Evolutionary conservation across 768 basidiomycete genomes (phyloP), one percentile per base, ranked within the genome.

Genomic region (Rhodotorula taiwanensis): DNA sequence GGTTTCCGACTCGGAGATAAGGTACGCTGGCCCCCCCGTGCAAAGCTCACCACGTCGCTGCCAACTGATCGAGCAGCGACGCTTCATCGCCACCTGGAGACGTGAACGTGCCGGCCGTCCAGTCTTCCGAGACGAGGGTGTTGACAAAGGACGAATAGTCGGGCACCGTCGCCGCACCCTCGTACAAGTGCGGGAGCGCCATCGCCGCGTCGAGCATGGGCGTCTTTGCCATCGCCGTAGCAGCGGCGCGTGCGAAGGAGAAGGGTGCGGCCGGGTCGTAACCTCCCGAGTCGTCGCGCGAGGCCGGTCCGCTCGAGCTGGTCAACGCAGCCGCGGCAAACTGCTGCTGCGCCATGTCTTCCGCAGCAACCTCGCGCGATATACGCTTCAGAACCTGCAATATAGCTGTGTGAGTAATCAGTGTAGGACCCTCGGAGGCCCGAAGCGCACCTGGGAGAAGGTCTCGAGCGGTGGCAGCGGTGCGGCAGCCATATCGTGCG

Each of bases 11-110:
- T n/a, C n/a, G n/a, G n/a, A n/a, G n/a, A n/a, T n/a, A n/a, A n/a
- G n/a, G n/a, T n/a, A n/a, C n/a, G n/a, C n/a, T n/a, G n/a, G n/a
- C n/a, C n/a, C n/a, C n/a, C n/a, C n/a, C n/a, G n/a, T n/a, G n/a
- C n/a, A n/a, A n/a, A 21, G 30, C 7, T 27, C 54, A 65, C 68
- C 68, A 69, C n/a, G 63, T 65, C 33, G 65, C 65, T n/a, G 59
- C 45, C 28, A 60, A 43, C 59, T 66, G 64, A 21, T 60, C 64
- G 41, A 69, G 31, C 42, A 65, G 28, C 6, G 31, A 36, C 28
- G 27, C 39, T 25, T 64, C 44, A 33, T 64, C 67, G 0, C 30
- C 48, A 0, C 48, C 52, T 3, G 55, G 52, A 33, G 43, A 57
- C 33, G 51, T 52, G 20, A 52, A 52, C 11, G 45, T 65, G 60